Percentiles rank a stretch among this genome's conserved stretches.
Evolutionary conservation across 1,284 basidiomycete genomes (phyloP).

Genomic region (Puccinia novopanici): DNA sequence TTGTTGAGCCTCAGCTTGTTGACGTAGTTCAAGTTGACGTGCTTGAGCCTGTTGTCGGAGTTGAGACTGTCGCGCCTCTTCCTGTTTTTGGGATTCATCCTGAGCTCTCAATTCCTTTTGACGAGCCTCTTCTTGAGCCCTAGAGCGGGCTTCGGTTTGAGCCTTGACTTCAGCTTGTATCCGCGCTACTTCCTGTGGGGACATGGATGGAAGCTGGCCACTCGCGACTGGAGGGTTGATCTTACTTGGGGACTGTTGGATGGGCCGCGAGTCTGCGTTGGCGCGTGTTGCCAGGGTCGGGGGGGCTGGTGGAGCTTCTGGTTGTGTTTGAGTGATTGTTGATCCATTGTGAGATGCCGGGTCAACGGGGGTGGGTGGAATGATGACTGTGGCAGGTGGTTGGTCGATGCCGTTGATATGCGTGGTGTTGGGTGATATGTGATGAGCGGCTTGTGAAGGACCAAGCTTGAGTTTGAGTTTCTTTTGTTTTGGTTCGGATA

Average conservation of each 20-base stretch:
- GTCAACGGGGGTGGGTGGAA: constrained; percentile 1
- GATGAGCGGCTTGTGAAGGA: constrained; percentile 1
- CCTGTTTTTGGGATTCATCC: not conserved
- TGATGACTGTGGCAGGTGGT: not conserved
- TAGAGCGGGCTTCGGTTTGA: not conserved
- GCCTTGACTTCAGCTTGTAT: constrained; percentile 7
- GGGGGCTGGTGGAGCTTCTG: not conserved
- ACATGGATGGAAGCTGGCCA: constrained; percentile 6
- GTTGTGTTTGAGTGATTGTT: not conserved
- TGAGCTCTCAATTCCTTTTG: not conserved
- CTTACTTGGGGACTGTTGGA: not conserved
- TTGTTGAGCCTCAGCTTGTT: constrained; percentile 20
- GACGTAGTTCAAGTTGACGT: constrained; percentile 3
- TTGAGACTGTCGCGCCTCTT: constrained; percentile 17
- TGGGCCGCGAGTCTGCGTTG: not conserved
- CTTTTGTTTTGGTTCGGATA: constrained; percentile 36
- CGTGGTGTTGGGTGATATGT: not conserved
- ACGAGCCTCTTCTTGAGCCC: not conserved
- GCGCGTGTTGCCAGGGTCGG: not conserved
- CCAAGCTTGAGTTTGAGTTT: constrained; percentile 31
- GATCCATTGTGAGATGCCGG: not conserved
- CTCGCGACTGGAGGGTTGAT: not conserved
- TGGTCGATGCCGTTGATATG: not conserved
- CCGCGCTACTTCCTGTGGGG: constrained; percentile 2
- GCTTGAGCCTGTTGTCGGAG: constrained; percentile 15